A percentile compares a stretch with the other conserved stretches of the same genome.
Conservation (phyloP, 805 yeast species). For the Lachancea thermotolerans region DNA sequence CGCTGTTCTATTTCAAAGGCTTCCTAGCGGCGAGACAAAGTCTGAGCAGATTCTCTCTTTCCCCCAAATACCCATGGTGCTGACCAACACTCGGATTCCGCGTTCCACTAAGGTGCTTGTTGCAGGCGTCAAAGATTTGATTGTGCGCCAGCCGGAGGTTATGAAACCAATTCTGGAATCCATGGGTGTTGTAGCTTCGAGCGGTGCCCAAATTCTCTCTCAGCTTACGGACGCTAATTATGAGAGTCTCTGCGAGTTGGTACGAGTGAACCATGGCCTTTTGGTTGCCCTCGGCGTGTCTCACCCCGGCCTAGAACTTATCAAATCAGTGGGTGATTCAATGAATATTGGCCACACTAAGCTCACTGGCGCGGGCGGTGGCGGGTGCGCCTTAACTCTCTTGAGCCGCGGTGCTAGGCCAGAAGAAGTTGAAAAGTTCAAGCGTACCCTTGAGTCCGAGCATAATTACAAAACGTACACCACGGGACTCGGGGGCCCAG, state of each 20-base stretch:
- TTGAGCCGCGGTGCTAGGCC: conserved; percentile 41
- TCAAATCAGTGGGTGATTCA: conserved; percentile 60
- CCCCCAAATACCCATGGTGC: conserved; percentile 65
- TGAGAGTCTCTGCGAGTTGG: conserved; percentile 46
- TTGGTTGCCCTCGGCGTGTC: conserved; percentile 83
- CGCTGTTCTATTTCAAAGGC: conserved; percentile 81
- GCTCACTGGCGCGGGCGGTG: conserved; percentile 98
- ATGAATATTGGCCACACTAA: conserved; percentile 76
- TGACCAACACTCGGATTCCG: conserved; percentile 84
- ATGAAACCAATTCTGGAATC: conserved; percentile 59
- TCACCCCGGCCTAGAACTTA: conserved; percentile 81
- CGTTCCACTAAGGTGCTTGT: conserved; percentile 82
- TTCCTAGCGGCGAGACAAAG: conserved; percentile 25
- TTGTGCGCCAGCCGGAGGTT: conserved; percentile 47
- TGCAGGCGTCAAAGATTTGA: conserved; percentile 58
- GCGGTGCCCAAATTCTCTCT: conserved; percentile 43
- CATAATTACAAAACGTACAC: conserved; percentile 68
- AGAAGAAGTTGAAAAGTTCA: conserved; percentile 31
- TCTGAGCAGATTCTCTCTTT: conserved; percentile 35
- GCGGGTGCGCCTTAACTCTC: conserved; percentile 94
- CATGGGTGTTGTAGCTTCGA: conserved; percentile 65
- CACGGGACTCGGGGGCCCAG: conserved; percentile 83
- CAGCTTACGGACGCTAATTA: conserved; percentile 37
- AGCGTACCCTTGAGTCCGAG: conserved; percentile 26
- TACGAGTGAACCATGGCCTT: conserved; percentile 81